These are phyloP conservation scores for Neonectria magnoliae DNA, from an alignment of 2,329 filamentous ascomycete genomes.

Conservation along the genomic window DNA sequence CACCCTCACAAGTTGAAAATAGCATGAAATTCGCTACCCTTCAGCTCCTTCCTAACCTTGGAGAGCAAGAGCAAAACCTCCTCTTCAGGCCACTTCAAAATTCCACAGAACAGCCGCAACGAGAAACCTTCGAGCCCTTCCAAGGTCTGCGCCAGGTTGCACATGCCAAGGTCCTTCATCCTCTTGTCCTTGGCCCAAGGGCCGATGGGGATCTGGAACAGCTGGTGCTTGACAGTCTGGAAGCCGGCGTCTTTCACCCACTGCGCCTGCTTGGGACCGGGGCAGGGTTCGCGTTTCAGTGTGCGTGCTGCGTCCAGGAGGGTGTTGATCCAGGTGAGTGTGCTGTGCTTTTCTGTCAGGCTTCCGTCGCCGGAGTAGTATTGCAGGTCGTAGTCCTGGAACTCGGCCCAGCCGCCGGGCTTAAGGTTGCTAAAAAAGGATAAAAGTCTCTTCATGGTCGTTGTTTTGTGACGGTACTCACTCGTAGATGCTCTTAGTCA, in stretches of 20 bases:
- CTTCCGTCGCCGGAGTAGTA: conserved; percentile 44
- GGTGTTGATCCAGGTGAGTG: conserved; percentile 33
- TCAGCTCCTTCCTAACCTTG: conserved; percentile 16
- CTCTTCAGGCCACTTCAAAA: conserved; percentile 11
- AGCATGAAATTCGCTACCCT: conserved; percentile 8
- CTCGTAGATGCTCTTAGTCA: conserved; percentile 38
- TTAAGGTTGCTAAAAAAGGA: conserved; percentile 37
- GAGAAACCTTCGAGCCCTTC: conserved; percentile 23
- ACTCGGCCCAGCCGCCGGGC: conserved; percentile 50
- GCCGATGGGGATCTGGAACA: conserved; percentile 47
- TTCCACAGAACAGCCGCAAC: conserved; percentile 13
- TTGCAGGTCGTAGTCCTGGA: conserved; percentile 42
- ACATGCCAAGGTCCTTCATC: conserved; percentile 46
- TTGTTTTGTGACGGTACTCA: neutral
- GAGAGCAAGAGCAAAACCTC: conserved; percentile 18
- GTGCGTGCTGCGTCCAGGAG: conserved; percentile 30
- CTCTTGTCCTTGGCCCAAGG: conserved; percentile 49
- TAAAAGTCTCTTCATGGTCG: neutral
- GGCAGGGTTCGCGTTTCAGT: conserved; percentile 37
- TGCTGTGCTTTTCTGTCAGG: conserved; percentile 34
- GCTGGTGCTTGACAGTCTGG: conserved; percentile 43
- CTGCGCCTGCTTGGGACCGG: conserved; percentile 38
- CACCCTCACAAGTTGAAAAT: conserved; percentile 25
- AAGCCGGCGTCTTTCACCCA: conserved; percentile 51
- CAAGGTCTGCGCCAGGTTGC: conserved; percentile 21